Evolutionary conservation across 768 basidiomycete genomes (phyloP).

Genomic region (Boletus rex-veris): DNA sequence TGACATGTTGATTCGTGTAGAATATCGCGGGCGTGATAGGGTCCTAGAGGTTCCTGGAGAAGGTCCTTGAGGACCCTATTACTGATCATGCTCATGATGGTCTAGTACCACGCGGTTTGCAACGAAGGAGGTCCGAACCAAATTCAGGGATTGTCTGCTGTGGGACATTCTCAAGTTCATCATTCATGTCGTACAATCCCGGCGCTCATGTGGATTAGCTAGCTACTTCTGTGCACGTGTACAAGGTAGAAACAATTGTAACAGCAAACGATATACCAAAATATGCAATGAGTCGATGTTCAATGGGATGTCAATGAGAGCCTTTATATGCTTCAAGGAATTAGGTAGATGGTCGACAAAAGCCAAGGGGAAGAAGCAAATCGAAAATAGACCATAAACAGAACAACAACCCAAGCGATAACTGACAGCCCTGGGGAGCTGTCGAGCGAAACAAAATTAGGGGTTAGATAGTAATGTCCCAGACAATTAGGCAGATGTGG

Average conservation of each 20-base stretch:
- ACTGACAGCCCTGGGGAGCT: constrained; percentile 8
- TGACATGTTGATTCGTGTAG: constrained; percentile 21
- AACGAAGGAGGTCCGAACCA: background rate
- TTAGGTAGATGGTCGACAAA: constrained; percentile 28
- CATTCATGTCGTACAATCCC: background rate
- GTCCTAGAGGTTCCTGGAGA: constrained; percentile 28
- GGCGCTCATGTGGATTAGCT: constrained; percentile 11
- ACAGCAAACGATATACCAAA: constrained; percentile 32
- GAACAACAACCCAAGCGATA: constrained; percentile 17
- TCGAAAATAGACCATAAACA: constrained; percentile 30
- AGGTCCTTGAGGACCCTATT: constrained; percentile 20
- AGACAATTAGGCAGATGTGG: constrained; percentile 33
- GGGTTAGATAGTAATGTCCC: constrained; percentile 18
- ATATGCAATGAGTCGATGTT: constrained; percentile 25
- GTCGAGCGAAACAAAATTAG: constrained; percentile 1
- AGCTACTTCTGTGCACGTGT: constrained; percentile 25
- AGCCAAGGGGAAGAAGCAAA: constrained; percentile 18
- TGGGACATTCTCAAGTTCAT: background rate
- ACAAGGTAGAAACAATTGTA: constrained; percentile 27
- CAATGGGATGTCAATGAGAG: constrained; percentile 23
- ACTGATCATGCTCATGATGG: constrained; percentile 13
- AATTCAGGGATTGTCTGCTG: too few relatives aligned
- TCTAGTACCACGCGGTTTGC: background rate
- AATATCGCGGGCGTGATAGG: constrained; percentile 28
- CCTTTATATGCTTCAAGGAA: constrained; percentile 15